A percentile compares a stretch with the other conserved stretches of the same genome.
These are phyloP conservation scores for Ogataea saltuana DNA, from an alignment of 805 yeast genomes.

Conservation along the genomic window DNA sequence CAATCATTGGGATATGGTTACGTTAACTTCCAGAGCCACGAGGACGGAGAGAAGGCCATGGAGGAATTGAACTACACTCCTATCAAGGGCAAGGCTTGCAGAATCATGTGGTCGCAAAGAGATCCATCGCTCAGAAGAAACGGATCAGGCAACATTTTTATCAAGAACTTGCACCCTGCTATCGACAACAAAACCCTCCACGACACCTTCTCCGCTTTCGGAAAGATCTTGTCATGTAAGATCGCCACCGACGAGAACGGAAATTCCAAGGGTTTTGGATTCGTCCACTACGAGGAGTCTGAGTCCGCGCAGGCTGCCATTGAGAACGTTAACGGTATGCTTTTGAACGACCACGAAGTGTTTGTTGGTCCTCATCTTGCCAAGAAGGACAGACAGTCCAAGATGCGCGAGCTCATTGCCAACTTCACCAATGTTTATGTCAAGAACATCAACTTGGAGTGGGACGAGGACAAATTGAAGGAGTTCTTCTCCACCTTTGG, in stretches of 20 bases:
- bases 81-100: constrained; percentile 94
- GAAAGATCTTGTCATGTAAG: constrained; percentile 93
- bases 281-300: constrained; percentile 92
- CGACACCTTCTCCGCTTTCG: constrained; percentile 97
- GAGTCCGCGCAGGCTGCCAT: constrained; percentile 94
- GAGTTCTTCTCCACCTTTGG: constrained; percentile 76
- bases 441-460: constrained; percentile 80
- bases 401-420: constrained; percentile 85
- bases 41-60: constrained; percentile 91
- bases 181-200: constrained; percentile 98
- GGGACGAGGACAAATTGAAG: constrained; percentile 68
- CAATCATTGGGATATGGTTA: constrained; percentile 98
- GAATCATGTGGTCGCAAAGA: constrained; percentile 99
- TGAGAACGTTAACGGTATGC: constrained; percentile 97
- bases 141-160: constrained; percentile 95
- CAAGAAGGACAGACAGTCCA: constrained; percentile 91
- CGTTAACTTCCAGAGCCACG: constrained; percentile 88
- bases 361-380: constrained; percentile 93
- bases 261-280: constrained; percentile 92
- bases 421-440: constrained; percentile 95
- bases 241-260: constrained; percentile 94
- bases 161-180: constrained; percentile 97
- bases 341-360: constrained; percentile 92
- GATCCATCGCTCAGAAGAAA: constrained; percentile 93
- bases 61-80: constrained; percentile 93